A percentile compares a stretch with the other conserved stretches of the same genome.
Evolutionary conservation across 495 filamentous ascomycete genomes (phyloP).

Genomic region (Glonium stellatum): DNA sequence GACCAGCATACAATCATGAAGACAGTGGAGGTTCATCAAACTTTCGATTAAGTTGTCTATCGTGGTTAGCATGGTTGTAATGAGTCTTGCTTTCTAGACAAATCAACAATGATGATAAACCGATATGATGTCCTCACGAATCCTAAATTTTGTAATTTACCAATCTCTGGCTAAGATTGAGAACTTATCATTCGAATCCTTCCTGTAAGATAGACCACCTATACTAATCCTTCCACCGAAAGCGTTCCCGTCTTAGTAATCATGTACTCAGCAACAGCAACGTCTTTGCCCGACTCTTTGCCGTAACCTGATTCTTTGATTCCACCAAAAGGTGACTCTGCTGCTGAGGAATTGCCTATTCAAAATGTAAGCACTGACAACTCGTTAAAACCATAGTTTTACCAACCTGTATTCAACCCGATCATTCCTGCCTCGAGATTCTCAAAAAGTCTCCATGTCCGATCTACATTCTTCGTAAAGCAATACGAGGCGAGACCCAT

Average conservation of each 20-base stretch:
- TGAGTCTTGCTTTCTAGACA: slow-evolving; percentile 18
- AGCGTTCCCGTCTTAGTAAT: slow-evolving; percentile 66
- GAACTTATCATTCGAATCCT: not conserved
- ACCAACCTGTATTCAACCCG: slow-evolving; percentile 57
- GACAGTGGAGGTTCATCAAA: slow-evolving; percentile 8
- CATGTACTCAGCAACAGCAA: slow-evolving; percentile 60
- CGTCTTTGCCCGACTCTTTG: slow-evolving; percentile 66
- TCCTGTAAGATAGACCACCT: not conserved
- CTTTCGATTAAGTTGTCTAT: not conserved
- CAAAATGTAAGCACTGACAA: not conserved
- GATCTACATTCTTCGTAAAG: slow-evolving; percentile 68
- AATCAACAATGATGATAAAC: too few relatives aligned
- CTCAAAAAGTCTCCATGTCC: slow-evolving; percentile 64
- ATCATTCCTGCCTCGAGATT: slow-evolving; percentile 74
- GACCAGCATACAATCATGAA: slow-evolving; percentile 6
- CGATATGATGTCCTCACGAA: too few relatives aligned
- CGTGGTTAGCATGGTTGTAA: not conserved
- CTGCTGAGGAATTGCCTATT: slow-evolving; percentile 46
- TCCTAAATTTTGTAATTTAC: too few relatives aligned
- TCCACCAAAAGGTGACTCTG: slow-evolving; percentile 66
- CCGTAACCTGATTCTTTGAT: slow-evolving; percentile 73
- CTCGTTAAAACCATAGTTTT: not conserved
- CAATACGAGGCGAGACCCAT: slow-evolving; percentile 50
- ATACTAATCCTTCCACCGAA: slow-evolving; percentile 46
- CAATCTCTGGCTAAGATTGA: not conserved